Percentiles rank a stretch among this genome's conserved stretches.
Conservation (phyloP, 768 basidiomycete genomes). For the Suillus bovinus region DNA sequence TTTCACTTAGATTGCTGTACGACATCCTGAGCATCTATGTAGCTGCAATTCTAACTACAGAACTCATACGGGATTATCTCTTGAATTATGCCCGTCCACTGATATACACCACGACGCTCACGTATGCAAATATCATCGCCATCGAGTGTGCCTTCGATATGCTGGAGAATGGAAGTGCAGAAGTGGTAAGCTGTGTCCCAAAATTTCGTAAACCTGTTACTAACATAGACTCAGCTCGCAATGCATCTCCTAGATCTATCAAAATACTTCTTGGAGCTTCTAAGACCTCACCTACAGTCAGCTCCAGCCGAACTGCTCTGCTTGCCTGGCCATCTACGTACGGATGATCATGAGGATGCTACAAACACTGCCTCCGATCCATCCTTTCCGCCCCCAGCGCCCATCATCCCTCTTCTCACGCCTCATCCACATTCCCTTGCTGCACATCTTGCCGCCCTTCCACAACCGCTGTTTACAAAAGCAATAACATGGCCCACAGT, state of each 20-base stretch:
- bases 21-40: not conserved
- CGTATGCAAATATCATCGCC: conserved; percentile 73
- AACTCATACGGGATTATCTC: conserved; percentile 77
- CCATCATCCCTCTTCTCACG: conserved; percentile 87
- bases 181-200: conserved; percentile 37
- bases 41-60: conserved; percentile 79
- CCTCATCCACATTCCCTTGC: conserved; percentile 75
- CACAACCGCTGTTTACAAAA: conserved; percentile 56
- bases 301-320: conserved; percentile 28
- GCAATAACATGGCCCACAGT: conserved; percentile 90
- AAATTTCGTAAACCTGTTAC: conserved; percentile 4
- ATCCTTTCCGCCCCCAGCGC: conserved; percentile 44
- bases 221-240: conserved; percentile 39
- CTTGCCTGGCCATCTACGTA: conserved; percentile 25
- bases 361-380: not conserved
- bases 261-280: conserved; percentile 33
- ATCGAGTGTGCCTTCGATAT: conserved; percentile 80
- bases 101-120: conserved; percentile 89
- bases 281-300: conserved; percentile 31
- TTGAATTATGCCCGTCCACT: conserved; percentile 91
- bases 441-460: conserved; percentile 20
- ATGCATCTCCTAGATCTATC: conserved; percentile 22
- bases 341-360: not conserved
- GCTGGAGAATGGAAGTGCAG: conserved; percentile 65
- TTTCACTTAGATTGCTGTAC: conserved; percentile 1